Evolutionary conservation across 495 filamentous ascomycete species (phyloP), one percentile per base, ranked within the genome.

Genomic region (Hypoxylon intermedium): DNA sequence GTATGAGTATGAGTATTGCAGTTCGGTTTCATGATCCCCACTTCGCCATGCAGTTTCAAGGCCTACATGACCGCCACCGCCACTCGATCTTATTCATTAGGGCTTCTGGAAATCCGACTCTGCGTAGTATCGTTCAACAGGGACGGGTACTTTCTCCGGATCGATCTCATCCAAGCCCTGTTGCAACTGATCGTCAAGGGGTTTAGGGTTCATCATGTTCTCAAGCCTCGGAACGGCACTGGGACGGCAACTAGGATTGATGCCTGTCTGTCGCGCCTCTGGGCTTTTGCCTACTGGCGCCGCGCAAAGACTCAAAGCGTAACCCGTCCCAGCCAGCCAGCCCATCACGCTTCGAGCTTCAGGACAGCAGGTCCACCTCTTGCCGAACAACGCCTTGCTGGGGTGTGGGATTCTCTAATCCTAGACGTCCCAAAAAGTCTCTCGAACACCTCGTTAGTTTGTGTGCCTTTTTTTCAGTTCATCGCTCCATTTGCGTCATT

Each of bases 401-500:
- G 57, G 52, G 43, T 4, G 48, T 31, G 41, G 45, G 31, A 42
- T 51, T 40, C 9, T 37, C 52, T 51, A 56, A 56, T 52, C 62
- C 56, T 60, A 23, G 46, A 23, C 51, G 15, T 40, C 57, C 49
- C 53, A 34, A 18, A 20, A 26, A 23, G 21, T 43, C 34, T 57
- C 58, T 61, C 53, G 63, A 67, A 67, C 58, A 50, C 58, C 58
- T 63, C 50, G 62, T 67, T 69, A 61, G 66, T 60, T 69, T 65
- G 64, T 54, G 55, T 40, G 49, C 52, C 52, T 60, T 69, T 60
- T 69, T 50, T 58, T 65, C 62, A 63, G 68, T 71, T 71, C 68
- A 62, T 60, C 37, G 49, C 56, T 54, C 43, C 47, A 63, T 67
- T 71, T 71, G 68, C 70, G 67, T 70, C 68, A 73, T 71, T 69